Conservation (phyloP, 2,329 filamentous ascomycete species). For the Colletotrichum simmondsii region DNA sequence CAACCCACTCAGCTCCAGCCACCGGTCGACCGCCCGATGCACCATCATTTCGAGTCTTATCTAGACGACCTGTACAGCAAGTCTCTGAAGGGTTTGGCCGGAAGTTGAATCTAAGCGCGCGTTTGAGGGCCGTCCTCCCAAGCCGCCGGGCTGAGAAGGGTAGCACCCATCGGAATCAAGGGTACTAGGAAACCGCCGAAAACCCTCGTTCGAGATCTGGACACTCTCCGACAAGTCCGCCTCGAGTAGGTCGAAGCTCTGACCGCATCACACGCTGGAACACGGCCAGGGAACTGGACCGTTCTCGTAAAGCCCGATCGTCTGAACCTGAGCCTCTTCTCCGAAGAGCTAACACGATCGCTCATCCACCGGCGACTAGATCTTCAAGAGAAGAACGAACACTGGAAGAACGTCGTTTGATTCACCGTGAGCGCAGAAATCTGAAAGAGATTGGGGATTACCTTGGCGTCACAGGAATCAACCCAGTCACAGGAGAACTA, state of each 20-base stretch:
- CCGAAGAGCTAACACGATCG: background rate
- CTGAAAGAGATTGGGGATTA: constrained; percentile 68
- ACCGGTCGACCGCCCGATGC: background rate
- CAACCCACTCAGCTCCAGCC: constrained; percentile 8
- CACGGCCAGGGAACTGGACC: constrained; percentile 42
- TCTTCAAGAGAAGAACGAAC: background rate
- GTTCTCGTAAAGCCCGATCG: background rate
- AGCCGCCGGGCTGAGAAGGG: constrained; percentile 62
- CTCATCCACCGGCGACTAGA: background rate
- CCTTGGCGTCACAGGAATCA: constrained; percentile 68
- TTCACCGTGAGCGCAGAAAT: constrained; percentile 51
- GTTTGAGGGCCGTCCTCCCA: constrained; percentile 59
- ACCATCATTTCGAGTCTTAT: constrained; percentile 14
- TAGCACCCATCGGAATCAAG: constrained; percentile 53
- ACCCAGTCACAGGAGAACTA: constrained; percentile 65
- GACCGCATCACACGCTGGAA: constrained; percentile 49
- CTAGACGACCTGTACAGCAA: background rate
- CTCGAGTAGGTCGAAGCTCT: constrained; percentile 37
- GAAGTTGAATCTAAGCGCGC: constrained; percentile 47
- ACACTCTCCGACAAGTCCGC: background rate
- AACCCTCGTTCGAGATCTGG: constrained; percentile 15
- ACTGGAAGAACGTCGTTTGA: constrained; percentile 33
- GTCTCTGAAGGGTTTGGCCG: background rate
- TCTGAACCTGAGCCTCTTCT: background rate
- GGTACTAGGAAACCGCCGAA: constrained; percentile 42